phyloP scores from a whole-genome alignment of 1,139 yeast genomes.

The Suhomyces yuchorum region DNA sequence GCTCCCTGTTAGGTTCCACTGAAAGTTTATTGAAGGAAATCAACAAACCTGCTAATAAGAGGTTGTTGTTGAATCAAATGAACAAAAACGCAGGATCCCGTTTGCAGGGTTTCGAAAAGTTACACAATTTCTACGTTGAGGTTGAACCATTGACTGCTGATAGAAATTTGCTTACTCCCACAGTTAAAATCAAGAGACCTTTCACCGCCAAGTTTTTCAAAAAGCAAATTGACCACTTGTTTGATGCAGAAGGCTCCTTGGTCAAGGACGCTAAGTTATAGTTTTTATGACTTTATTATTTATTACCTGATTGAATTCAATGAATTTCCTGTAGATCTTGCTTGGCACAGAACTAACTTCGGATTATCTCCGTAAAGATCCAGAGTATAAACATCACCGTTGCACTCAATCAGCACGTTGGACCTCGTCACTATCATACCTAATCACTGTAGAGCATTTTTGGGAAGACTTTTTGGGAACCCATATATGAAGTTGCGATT shows the following conservation, averaged over 20 bases:
- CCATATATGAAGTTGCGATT: too few relatives aligned
- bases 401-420: too few relatives aligned
- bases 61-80: constrained; percentile 14
- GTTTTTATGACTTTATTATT: not conserved
- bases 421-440: too few relatives aligned
- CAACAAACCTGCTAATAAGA: constrained; percentile 18
- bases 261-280: constrained; percentile 17
- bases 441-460: too few relatives aligned
- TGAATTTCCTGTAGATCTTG: not conserved
- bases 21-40: constrained; percentile 19
- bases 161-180: constrained; percentile 29
- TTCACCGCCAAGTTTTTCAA: constrained; percentile 25
- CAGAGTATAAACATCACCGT: too few relatives aligned
- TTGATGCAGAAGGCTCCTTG: constrained; percentile 24
- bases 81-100: constrained; percentile 14
- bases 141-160: constrained; percentile 29
- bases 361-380: too few relatives aligned
- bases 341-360: too few relatives aligned
- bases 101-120: constrained; percentile 27
- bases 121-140: constrained; percentile 28
- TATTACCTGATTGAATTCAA: not conserved
- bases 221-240: constrained; percentile 23
- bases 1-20: constrained; percentile 18
- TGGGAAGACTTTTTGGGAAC: too few relatives aligned
- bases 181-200: constrained; percentile 29